These are phyloP conservation scores for Centaurea solstitialis DNA, from an alignment of 129 eudicot species.

Conservation along the genomic window DNA sequence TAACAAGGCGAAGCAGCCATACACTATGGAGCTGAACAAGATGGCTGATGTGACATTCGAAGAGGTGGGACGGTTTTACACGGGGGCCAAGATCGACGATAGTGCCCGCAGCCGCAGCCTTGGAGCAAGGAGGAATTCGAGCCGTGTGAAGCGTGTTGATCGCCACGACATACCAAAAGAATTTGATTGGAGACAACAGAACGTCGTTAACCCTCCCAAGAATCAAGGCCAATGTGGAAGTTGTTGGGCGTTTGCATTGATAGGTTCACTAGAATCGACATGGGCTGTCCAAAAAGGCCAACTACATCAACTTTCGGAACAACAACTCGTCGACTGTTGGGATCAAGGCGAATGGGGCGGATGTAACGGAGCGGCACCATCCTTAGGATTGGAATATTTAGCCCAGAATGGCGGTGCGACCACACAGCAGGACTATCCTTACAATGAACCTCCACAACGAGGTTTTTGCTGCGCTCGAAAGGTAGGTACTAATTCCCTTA, in stretches of 20 bases:
- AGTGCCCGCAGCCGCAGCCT: too few relatives aligned
- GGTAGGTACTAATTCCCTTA: background rate
- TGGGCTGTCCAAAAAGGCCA: background rate
- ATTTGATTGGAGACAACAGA: background rate
- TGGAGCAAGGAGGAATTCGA: conserved; percentile 39
- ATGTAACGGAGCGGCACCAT: background rate
- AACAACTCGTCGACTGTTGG: background rate
- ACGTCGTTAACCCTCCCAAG: background rate
- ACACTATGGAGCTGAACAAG: background rate
- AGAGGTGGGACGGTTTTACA: background rate
- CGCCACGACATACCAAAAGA: conserved; percentile 38
- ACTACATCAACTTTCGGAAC: background rate
- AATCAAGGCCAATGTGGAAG: background rate
- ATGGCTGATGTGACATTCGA: background rate
- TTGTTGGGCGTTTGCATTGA: background rate
- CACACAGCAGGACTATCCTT: background rate
- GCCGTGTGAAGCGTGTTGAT: conserved; percentile 36
- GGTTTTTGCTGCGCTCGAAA: background rate
- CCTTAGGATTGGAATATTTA: background rate
- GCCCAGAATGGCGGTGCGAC: background rate
- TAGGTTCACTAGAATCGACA: background rate
- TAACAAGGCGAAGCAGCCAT: background rate
- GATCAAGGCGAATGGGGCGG: background rate
- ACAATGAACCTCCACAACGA: background rate
- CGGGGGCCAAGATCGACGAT: too few relatives aligned